phyloP scores from a whole-genome alignment of 2,329 filamentous ascomycete genomes.

The Fusarium sp. region DNA sequence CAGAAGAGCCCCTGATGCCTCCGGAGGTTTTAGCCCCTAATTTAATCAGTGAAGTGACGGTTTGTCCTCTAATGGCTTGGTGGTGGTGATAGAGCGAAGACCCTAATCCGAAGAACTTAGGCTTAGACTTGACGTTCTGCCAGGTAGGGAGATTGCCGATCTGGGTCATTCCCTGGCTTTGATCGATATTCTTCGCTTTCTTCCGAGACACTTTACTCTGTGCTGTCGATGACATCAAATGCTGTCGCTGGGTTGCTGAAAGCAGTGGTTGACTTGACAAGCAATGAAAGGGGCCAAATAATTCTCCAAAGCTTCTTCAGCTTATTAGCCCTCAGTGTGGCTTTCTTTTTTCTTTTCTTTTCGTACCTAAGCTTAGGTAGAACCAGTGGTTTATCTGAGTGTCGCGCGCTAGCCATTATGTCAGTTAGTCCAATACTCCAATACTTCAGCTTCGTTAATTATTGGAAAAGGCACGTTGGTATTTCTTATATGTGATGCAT shows the following conservation, averaged over 20 bases:
- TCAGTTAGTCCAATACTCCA: conserved; percentile 7
- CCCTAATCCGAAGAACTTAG: background rate
- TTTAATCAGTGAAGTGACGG: background rate
- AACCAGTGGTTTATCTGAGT: background rate
- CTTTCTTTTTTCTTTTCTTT: background rate
- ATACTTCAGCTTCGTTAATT: background rate
- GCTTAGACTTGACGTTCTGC: background rate
- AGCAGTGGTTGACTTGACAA: background rate
- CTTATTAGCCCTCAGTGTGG: background rate
- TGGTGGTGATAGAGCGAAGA: background rate
- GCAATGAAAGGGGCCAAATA: conserved; percentile 1
- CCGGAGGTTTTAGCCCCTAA: conserved; percentile 1
- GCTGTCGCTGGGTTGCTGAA: background rate
- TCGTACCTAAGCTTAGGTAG: background rate
- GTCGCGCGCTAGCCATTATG: background rate
- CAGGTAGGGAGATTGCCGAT: conserved; percentile 36
- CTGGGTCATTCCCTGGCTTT: conserved; percentile 20
- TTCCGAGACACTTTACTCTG: conserved; percentile 22
- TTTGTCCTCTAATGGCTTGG: background rate
- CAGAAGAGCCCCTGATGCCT: conserved; percentile 5
- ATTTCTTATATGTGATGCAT: background rate
- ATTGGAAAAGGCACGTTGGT: background rate
- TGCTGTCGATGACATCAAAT: conserved; percentile 9
- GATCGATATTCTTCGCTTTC: conserved; percentile 26
- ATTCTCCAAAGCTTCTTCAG: background rate